Percentiles rank a stretch among this genome's conserved stretches.
These are phyloP conservation scores for Fusarium domesticum DNA, from an alignment of 2,329 filamentous ascomycete genomes.

Conservation along the genomic window DNA sequence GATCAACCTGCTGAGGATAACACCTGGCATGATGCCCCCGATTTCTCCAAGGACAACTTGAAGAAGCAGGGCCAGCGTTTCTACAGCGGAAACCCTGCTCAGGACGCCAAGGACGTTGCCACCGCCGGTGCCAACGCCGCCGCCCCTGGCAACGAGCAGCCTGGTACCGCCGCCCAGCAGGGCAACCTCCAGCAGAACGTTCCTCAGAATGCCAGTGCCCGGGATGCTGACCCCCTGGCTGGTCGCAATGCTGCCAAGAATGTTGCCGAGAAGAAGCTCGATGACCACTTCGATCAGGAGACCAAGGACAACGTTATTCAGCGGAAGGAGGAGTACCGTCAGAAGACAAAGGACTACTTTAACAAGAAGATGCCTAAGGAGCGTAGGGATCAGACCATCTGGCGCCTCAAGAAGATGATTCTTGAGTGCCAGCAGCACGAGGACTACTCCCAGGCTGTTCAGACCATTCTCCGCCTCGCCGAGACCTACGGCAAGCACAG, in stretches of 20 bases:
- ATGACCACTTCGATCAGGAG: slow-evolving; percentile 65
- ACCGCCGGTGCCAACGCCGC: slow-evolving; percentile 57
- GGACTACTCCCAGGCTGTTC: slow-evolving; percentile 89
- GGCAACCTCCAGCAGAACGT: slow-evolving; percentile 4
- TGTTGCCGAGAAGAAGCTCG: slow-evolving; percentile 54
- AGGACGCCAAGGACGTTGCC: slow-evolving; percentile 52
- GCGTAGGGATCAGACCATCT: slow-evolving; percentile 87
- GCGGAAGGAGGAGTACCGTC: slow-evolving; percentile 43
- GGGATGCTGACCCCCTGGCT: slow-evolving; percentile 43
- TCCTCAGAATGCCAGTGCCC: slow-evolving; percentile 40
- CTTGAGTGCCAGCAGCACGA: slow-evolving; percentile 94
- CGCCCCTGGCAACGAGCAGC: slow-evolving; percentile 36
- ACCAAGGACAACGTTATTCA: slow-evolving; percentile 49
- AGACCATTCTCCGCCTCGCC: slow-evolving; percentile 78
- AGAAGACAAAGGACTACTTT: slow-evolving; percentile 68
- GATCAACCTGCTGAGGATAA: slow-evolving; percentile 86
- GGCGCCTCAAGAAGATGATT: slow-evolving; percentile 94
- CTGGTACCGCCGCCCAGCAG: slow-evolving; percentile 5
- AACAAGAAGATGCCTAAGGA: slow-evolving; percentile 86
- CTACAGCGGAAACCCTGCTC: slow-evolving; percentile 46
- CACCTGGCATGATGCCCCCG: slow-evolving; percentile 85
- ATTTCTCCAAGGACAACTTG: slow-evolving; percentile 67
- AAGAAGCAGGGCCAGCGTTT: slow-evolving; percentile 65
- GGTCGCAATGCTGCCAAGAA: slow-evolving; percentile 36
- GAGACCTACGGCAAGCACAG: slow-evolving; percentile 81